These are phyloP conservation scores for Brasenia schreberi DNA, from an alignment of 164 flowering plant species.

Conservation along the genomic window DNA sequence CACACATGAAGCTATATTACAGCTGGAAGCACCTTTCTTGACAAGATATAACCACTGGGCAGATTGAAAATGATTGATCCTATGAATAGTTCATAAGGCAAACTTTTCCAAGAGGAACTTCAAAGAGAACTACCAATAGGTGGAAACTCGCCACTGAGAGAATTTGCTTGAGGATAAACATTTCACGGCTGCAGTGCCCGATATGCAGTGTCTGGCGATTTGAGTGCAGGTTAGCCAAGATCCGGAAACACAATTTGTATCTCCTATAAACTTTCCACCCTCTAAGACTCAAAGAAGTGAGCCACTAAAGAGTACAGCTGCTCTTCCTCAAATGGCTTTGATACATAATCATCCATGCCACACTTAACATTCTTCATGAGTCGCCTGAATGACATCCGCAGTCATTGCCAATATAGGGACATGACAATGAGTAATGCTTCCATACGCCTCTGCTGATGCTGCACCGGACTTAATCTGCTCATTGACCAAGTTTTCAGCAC, in stretches of 20 bases:
- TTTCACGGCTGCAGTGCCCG: not conserved
- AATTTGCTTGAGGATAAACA: not conserved
- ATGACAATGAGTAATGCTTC: slow-evolving; percentile 39
- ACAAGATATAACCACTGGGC: not conserved
- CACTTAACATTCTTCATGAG: slow-evolving; percentile 49
- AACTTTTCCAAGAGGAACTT: not conserved
- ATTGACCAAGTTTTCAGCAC: slow-evolving; percentile 34
- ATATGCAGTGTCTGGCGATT: not conserved
- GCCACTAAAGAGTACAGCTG: slow-evolving; percentile 66
- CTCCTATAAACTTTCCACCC: slow-evolving; percentile 3
- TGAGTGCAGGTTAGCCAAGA: not conserved
- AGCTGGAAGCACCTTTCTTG: not conserved
- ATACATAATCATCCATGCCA: slow-evolving; percentile 90
- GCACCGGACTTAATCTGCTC: slow-evolving; percentile 37
- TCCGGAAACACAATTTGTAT: slow-evolving; percentile 1
- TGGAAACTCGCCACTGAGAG: not conserved
- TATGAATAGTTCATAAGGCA: not conserved
- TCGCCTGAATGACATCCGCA: slow-evolving; percentile 78
- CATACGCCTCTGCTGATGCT: slow-evolving; percentile 20
- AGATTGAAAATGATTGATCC: not conserved
- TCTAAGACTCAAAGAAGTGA: slow-evolving; percentile 46
- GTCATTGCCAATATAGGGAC: slow-evolving; percentile 96
- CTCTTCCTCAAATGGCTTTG: slow-evolving; percentile 82
- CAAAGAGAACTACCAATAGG: not conserved
- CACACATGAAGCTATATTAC: not conserved